Conservation (phyloP, 345 rosid species). For the Rhodomyrtus tomentosa region DNA sequence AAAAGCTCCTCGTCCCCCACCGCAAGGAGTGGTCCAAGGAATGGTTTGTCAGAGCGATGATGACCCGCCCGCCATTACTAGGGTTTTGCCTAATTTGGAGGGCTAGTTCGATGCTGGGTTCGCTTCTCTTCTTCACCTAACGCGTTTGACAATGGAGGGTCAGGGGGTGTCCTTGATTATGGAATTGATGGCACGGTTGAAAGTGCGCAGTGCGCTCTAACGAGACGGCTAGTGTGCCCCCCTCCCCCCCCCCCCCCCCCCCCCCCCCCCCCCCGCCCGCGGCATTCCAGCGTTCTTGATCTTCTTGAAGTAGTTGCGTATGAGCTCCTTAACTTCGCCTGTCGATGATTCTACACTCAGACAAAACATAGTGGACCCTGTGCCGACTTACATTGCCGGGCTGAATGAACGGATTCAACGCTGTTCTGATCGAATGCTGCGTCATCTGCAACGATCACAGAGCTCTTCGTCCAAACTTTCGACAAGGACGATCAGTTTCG, state of each 20-base stretch:
- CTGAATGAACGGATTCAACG: not conserved
- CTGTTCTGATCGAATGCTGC: not conserved
- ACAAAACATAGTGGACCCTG: not conserved
- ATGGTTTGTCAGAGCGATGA: not conserved
- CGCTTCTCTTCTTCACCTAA: not conserved
- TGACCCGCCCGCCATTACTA: not conserved
- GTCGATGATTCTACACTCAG: not conserved
- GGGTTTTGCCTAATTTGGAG: not conserved
- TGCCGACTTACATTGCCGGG: not conserved
- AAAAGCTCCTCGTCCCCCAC: not conserved
- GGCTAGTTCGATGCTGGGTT: not conserved
- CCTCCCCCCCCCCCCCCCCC: no score
- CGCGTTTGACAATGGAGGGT: not conserved
- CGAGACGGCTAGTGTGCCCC: not conserved
- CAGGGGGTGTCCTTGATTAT: not conserved
- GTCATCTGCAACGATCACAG: not conserved
- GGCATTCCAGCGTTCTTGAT: no score
- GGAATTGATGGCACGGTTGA: not conserved
- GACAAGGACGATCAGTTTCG: not conserved
- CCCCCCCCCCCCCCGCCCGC: no score
- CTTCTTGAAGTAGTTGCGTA: no score
- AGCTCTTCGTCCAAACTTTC: not conserved
- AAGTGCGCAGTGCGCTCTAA: not conserved
- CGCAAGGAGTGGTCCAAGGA: not conserved
- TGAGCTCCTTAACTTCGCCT: not conserved